phyloP scores from a whole-genome alignment of 2,329 filamentous ascomycete genomes.

The Aspergillus fructus region DNA sequence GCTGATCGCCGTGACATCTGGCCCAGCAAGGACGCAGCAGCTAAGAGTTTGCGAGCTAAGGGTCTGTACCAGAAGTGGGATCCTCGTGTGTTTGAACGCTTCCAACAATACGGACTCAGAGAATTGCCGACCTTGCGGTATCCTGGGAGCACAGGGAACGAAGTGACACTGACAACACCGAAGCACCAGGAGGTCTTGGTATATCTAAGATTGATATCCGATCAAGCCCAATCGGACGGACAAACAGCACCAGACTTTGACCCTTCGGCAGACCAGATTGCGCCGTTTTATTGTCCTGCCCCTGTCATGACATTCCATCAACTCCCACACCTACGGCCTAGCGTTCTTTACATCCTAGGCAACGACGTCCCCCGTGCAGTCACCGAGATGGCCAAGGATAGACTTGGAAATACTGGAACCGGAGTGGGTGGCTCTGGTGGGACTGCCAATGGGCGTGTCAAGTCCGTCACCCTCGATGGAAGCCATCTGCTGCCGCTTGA shows the following conservation, averaged over 20 bases:
- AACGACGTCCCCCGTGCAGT: not conserved
- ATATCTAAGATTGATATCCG: slow-evolving; percentile 28
- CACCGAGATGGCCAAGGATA: not conserved
- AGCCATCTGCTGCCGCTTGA: slow-evolving; percentile 6
- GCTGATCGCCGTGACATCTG: not conserved
- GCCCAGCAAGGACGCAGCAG: not conserved
- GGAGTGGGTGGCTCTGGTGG: slow-evolving; percentile 8
- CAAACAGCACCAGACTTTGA: slow-evolving; percentile 1
- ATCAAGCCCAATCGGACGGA: not conserved
- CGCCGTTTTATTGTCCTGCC: slow-evolving; percentile 4
- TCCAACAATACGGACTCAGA: slow-evolving; percentile 11
- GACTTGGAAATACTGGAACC: not conserved
- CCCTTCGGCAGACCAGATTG: not conserved
- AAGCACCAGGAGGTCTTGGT: slow-evolving; percentile 72
- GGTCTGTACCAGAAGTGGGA: slow-evolving; percentile 3
- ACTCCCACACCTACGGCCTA: slow-evolving; percentile 1
- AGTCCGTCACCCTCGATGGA: not conserved
- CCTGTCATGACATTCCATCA: not conserved
- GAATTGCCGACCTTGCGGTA: not conserved
- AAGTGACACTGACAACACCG: slow-evolving; percentile 68
- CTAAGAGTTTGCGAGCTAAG: not conserved
- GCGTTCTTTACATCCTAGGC: slow-evolving; percentile 5
- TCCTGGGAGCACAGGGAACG: not conserved
- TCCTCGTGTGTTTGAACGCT: slow-evolving; percentile 8
- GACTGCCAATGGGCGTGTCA: not conserved